Evolutionary conservation across 345 rosid species (phyloP), one percentile per base, ranked within the genome.

Genomic region (Arabidopsis arenosa): DNA sequence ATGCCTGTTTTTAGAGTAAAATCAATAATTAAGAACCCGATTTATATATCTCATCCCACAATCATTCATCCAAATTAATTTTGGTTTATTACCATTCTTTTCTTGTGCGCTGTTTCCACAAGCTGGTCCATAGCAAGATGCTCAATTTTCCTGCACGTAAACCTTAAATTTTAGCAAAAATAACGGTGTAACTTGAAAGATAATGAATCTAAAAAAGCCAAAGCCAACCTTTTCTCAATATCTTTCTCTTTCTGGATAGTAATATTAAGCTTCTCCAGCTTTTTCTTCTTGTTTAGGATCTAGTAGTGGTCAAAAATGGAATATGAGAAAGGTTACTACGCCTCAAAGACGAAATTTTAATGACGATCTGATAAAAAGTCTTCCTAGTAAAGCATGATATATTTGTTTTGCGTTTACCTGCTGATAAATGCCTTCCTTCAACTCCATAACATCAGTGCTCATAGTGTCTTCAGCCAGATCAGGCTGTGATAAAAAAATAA

Each of bases 81-180:
- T 7, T 47, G 21, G 52, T 47, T 47, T 47, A 18, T 47, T 87
- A 95, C 99, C 99, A 89, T 57, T 81, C 87, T 74, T 84, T 86
- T 92, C 75, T 69, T 88, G 83, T 89, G 87, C 59, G 97, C 97
- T 81, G 85, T 85, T 84, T 92, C 90, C 60, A 90, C 80, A 76
- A 90, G 96, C 73, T 91, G 95, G 76, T 92, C 87, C 91, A 95
- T 86, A 36, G 97, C 99, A 53, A 80, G 79, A 48, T 83, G 81
- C 83, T 89, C 99, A 32, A 83, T 44, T 48, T 82, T 88, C 86
- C 99, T 95, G 92, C 85, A 85, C 57, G 68, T 44, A 14, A 72
- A 69, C 63, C 40, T 39, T 45, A 58, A 63, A 79, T 21, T 53
- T 74, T 35, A 78, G 65, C 75, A 72, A 45, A 65, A 39, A 55